Evolutionary conservation across 2,329 filamentous ascomycete genomes (phyloP).

Genomic region (Aureobasidium lini): DNA sequence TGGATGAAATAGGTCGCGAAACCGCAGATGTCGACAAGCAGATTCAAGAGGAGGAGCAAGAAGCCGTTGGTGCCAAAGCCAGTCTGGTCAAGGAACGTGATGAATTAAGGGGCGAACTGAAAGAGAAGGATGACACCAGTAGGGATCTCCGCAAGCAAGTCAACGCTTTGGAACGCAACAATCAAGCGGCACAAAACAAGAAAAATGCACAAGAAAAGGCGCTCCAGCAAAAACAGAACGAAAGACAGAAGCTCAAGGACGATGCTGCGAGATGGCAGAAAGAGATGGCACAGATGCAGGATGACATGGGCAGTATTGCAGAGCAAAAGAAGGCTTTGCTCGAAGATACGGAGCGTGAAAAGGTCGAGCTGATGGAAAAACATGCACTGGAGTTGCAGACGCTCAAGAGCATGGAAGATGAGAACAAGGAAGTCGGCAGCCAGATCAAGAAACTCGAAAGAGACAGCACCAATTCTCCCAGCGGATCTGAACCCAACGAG

Average conservation of each 20-base stretch:
- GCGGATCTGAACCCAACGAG: slow-evolving; percentile 22
- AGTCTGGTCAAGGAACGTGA: slow-evolving; percentile 68
- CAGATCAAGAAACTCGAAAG: slow-evolving; percentile 67
- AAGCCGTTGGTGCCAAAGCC: slow-evolving; percentile 38
- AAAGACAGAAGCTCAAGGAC: slow-evolving; percentile 62
- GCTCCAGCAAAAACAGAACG: slow-evolving; percentile 60
- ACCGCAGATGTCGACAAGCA: slow-evolving; percentile 70
- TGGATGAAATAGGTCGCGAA: slow-evolving; percentile 74
- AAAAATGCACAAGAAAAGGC: slow-evolving; percentile 69
- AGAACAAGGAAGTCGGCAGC: slow-evolving; percentile 62
- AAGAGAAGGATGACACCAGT: slow-evolving; percentile 86
- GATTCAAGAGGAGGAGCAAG: slow-evolving; percentile 54
- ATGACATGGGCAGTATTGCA: slow-evolving; percentile 39
- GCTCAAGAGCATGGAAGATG: slow-evolving; percentile 60
- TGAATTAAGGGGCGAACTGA: slow-evolving; percentile 66
- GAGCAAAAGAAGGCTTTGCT: slow-evolving; percentile 32
- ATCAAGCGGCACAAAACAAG: slow-evolving; percentile 71
- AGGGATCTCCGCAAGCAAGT: slow-evolving; percentile 76
- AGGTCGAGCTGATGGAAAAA: slow-evolving; percentile 34
- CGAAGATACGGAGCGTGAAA: slow-evolving; percentile 30
- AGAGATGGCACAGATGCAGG: slow-evolving; percentile 50
- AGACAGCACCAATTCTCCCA: slow-evolving; percentile 49
- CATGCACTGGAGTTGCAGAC: slow-evolving; percentile 35
- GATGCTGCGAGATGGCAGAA: slow-evolving; percentile 62
- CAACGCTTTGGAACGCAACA: slow-evolving; percentile 70